Base-by-base conservation (phyloP, 2,329 filamentous ascomycete species). In the Elsinoe arachidis region DNA sequence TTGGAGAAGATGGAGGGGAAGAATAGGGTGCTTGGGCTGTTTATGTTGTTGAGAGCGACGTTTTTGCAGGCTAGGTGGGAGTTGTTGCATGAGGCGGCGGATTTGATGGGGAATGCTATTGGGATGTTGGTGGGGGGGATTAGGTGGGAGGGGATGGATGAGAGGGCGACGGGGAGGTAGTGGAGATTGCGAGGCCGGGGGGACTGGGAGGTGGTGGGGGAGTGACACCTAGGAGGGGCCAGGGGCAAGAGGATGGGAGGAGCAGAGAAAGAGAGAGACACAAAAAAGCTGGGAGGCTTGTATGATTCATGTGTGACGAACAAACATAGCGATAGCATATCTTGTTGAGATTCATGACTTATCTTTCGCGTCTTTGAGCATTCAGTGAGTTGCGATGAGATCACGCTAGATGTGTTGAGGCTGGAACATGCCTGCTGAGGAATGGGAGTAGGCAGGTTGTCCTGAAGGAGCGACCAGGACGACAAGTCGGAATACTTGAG, bases 51-150 rank as follows among this genome's bases (percentile, higher is more conserved):
- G 59, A 84, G 86, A 61, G 86, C 90, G 58, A 86, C 87, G 39
- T 96, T 97, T 69, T 78, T 80, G 62, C 85, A 85, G 65, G 90
- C 90, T 33, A 80, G 90, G 51, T 97, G 92, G 92, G 91, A 97
- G 75, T 74, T 97, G 56, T 76, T 97, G 61, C 86, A 93, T 58
- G 93, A 97, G 72, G 92, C 90, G 35, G 87, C 87, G 33, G 86
- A 82, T 19, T 74, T 96, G 60, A 71, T 97, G 67, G 84, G 79
- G 57, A 93, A 90, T 68, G 96, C 91, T 69, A 88, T 95, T 62
- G 77, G 82, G 60, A 79, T 82, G 72, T 69, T 84, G 58, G 56
- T 69, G 41, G 67, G 68, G 14, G 49, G 49, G 6, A 15, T 21
- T 15, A 19, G 7, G 15, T 53, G 49, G 49, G 49, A 53, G 15